Evolutionary conservation across 768 basidiomycete species (phyloP), one percentile per base, ranked within the genome.

Genomic region (Gelatoporia subvermispora): DNA sequence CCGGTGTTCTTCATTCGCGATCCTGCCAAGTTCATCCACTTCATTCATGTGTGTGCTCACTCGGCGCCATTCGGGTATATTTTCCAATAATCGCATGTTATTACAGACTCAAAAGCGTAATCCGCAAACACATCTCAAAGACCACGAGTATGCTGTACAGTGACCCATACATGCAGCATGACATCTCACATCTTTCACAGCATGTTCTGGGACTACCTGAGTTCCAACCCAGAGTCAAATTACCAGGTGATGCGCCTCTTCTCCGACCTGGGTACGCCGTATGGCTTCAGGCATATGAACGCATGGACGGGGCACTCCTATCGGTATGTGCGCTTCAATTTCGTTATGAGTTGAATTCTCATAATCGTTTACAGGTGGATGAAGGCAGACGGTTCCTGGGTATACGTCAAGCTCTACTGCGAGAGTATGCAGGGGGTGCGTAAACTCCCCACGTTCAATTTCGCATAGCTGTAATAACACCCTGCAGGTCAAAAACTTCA

Each of bases 251-350:
- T 76, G 69, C 76, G 77, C 62, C 61, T 72, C 25, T 62, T 82
- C 52, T 75, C 76, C 8, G 81, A 83, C 59, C 72, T 78, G 50
- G 71, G 76, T n/a, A 79, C 80, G 46, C 79, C 79, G 54, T 73
- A 65, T 70, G 78, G 63, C 61, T 66, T 66, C 49, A 65, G 72
- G 42, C 67, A 71, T 60, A 71, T 75, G 74, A 66, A 78, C 59
- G 78, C 72, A 1, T 78, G 71, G 63, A 70, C 70, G 25, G 72
- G 78, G 17, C 76, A 79, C 64, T 67, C 76, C 9, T 79, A 72
- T 64, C 64, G 73, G 50, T 62, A 46, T 11, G 40, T 36, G 21
- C 23, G 45, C 38, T 15, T 41, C n/a, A n/a, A n/a, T 18, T 10
- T 55, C 35, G 31, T 35, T n/a, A 13, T 17, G 16, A 4, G 13